A percentile compares a stretch with the other conserved stretches of the same genome.
These are phyloP conservation scores for Gonium pectorale DNA, from an alignment of 139 green algal genomes.

Conservation along the genomic window DNA sequence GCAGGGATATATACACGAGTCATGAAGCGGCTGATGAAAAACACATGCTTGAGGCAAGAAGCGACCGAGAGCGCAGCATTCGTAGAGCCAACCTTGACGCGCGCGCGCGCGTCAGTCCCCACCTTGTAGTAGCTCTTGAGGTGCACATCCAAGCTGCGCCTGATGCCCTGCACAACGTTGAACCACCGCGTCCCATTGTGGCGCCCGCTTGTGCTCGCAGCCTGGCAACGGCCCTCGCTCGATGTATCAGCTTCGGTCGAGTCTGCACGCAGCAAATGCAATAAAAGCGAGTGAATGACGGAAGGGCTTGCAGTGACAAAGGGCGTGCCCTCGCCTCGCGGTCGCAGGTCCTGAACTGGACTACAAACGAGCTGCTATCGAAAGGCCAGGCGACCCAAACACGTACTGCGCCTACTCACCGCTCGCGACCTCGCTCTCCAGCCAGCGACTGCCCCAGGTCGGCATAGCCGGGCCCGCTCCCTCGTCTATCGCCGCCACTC, in stretches of 20 bases:
- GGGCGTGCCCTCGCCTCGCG: not conserved
- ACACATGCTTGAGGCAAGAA: too few species aligned
- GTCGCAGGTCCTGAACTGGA: not conserved
- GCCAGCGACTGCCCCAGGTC: slow-evolving; percentile 15
- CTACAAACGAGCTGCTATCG: not conserved
- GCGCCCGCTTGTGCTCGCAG: not conserved
- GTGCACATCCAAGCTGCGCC: slow-evolving; percentile 25
- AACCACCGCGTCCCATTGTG: slow-evolving; percentile 11
- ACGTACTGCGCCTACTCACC: slow-evolving; percentile 21
- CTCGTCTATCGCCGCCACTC: too few species aligned
- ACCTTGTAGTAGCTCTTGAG: slow-evolving; percentile 38
- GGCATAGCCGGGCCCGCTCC: not conserved
- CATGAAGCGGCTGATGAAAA: too few species aligned
- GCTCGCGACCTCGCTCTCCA: not conserved
- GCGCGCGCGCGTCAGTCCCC: not conserved
- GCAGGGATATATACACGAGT: not conserved
- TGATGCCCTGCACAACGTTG: slow-evolving; percentile 6
- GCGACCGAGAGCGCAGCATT: too few species aligned
- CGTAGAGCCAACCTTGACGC: too few species aligned
- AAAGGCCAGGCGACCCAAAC: not conserved
- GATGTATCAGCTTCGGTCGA: not conserved
- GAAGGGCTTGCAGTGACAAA: not conserved
- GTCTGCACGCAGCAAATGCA: not conserved
- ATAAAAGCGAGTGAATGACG: not conserved
- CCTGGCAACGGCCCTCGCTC: not conserved